Evolutionary conservation across 2,329 filamentous ascomycete species (phyloP), one percentile per base, ranked within the genome.

Genomic region (Pleomassaria siparia): DNA sequence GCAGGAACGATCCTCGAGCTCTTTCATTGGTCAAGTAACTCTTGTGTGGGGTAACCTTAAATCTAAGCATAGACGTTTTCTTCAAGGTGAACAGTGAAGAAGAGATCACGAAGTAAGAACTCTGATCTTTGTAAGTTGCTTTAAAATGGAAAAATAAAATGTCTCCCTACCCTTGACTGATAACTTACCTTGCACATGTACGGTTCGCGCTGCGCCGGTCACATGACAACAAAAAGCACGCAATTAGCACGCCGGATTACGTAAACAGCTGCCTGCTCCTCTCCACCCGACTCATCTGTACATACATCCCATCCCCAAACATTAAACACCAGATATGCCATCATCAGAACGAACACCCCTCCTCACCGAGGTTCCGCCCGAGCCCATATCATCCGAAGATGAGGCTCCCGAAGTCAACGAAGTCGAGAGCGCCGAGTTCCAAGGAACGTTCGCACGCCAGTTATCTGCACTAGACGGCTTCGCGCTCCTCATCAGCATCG

Each of bases 401-500:
- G 42, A 3, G 4, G 20, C 13, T 21, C 33, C 45, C 18, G 39
- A 43, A 10, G 22, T 16, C 13, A 50, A 57, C 44, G 55, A 60
- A 10, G 47, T 49, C 5, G 48, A 48, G 12, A 25, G 43, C n/a
- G 20, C 50, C 5, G 32, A 51, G 12, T 52, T 56, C 7, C 58
- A 46, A 25, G 58, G 58, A n/a, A 69, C 63, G 2, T 71, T 71
- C 44, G 66, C 67, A 6, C 58, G 58, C 29, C 65, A 59, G 36
- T 57, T 71, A 13, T 46, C 58, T 42, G 61, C 67, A 4, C 40
- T 64, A 2, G 64, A 70, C 35, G 68, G 64, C 15, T 85, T 84
- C 54, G 81, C 79, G 15, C 82, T 86, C 40, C 74, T 85, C 44
- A 79, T 85, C 55, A 81, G 79, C 66, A 84, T 86, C 56, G 81